phyloP scores from a whole-genome alignment of 306 rosid genomes.

The Prunus salicina region DNA sequence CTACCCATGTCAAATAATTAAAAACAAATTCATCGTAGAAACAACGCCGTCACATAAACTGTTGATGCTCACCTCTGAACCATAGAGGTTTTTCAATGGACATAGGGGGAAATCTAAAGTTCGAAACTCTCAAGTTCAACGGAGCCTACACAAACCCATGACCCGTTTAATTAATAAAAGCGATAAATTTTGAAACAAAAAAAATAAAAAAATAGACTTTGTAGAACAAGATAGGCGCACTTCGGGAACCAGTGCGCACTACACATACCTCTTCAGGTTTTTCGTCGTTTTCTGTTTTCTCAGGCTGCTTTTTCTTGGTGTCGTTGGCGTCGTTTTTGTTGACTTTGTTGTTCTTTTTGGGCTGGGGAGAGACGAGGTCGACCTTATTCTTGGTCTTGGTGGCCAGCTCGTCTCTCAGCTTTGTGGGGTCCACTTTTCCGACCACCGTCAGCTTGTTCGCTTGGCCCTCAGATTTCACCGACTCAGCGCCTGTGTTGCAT shows the following conservation, averaged over 20 bases:
- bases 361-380: slow-evolving; percentile 50
- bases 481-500: slow-evolving; percentile 44
- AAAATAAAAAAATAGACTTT: too few relatives aligned
- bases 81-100: too few relatives aligned
- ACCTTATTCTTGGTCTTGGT: slow-evolving; percentile 55
- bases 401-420: slow-evolving; percentile 41
- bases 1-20: not conserved
- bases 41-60: not conserved
- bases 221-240: slow-evolving; percentile 7
- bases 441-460: slow-evolving; percentile 53
- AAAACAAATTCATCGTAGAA: too few relatives aligned
- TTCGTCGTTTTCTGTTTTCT: slow-evolving; percentile 34
- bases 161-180: not conserved
- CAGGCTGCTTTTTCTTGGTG: slow-evolving; percentile 26
- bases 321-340: slow-evolving; percentile 22
- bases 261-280: slow-evolving; percentile 55
- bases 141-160: slow-evolving; percentile 33
- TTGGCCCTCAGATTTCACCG: slow-evolving; percentile 30
- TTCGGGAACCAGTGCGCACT: not conserved
- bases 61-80: too few relatives aligned
- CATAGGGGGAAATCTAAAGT: too few relatives aligned
- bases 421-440: slow-evolving; percentile 27
- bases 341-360: slow-evolving; percentile 31
- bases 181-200: not conserved
- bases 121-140: slow-evolving; percentile 8